A percentile compares a stretch with the other conserved stretches of the same genome.
These are phyloP conservation scores for Manihot esculenta DNA, from an alignment of 441 rosid species.

Conservation along the genomic window DNA sequence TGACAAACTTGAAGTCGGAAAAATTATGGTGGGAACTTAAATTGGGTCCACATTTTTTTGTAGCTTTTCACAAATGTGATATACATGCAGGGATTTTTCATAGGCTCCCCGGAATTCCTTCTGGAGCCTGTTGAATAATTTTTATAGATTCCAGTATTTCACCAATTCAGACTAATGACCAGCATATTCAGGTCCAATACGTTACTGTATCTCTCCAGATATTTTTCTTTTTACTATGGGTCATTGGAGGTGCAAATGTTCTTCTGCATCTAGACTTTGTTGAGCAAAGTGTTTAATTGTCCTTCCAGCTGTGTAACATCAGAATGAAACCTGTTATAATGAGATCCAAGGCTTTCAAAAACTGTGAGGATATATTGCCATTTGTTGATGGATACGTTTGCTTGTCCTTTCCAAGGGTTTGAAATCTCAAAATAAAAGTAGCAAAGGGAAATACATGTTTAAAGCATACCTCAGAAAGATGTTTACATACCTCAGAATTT, in stretches of 20 bases:
- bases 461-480: not conserved
- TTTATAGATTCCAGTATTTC: too few species aligned
- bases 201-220: too few species aligned
- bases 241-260: not conserved
- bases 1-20: too few species aligned
- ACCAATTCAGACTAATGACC: too few species aligned
- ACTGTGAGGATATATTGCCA: not conserved
- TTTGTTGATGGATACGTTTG: too few species aligned
- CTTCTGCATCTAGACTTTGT: not conserved
- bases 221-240: not conserved
- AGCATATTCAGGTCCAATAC: too few species aligned
- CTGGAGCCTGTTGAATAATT: too few species aligned
- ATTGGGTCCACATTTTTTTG: too few species aligned
- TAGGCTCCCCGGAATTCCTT: too few species aligned
- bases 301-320: not conserved
- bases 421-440: not conserved
- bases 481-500: constrained; percentile 7
- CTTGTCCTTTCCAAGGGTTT: not conserved
- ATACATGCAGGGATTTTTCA: too few species aligned
- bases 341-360: not conserved
- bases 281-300: not conserved
- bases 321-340: not conserved
- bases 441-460: not conserved
- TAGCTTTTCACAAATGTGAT: too few species aligned
- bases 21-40: too few species aligned